Evolutionary conservation across 176 grass and related monocot species (phyloP).

Genomic region (Thalia dealbata): DNA sequence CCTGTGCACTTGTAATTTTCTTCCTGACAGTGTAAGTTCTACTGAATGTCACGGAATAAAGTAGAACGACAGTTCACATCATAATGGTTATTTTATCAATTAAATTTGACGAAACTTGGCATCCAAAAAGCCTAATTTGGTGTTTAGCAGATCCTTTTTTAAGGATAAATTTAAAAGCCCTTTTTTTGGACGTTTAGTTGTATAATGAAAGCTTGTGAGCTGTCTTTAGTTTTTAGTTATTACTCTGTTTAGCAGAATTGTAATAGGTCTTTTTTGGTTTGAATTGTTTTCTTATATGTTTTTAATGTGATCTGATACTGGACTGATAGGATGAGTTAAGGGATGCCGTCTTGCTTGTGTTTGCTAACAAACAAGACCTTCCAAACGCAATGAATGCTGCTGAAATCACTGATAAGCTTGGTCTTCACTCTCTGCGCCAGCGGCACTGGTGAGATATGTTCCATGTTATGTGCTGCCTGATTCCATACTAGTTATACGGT

Average conservation of each 20-base stretch:
- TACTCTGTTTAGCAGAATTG: too few relatives aligned
- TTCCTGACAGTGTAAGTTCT: too few relatives aligned
- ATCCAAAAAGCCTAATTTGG: too few relatives aligned
- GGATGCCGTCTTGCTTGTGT: not conserved
- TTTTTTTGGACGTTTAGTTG: not conserved
- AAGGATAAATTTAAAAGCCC: not conserved
- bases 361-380: slow-evolving; percentile 1
- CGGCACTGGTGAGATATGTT: not conserved
- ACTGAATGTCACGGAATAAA: too few relatives aligned
- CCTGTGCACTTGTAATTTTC: too few relatives aligned
- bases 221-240: not conserved
- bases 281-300: not conserved
- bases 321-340: not conserved
- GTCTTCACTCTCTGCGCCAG: not conserved
- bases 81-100: too few relatives aligned
- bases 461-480: not conserved
- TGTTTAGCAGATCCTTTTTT: too few relatives aligned
- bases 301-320: not conserved
- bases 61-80: too few relatives aligned
- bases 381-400: slow-evolving; percentile 1
- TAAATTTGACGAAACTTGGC: too few relatives aligned
- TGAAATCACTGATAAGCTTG: slow-evolving; percentile 3
- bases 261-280: not conserved
- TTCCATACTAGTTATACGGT: not conserved
- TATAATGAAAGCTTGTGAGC: not conserved